These are phyloP conservation scores for Marchantia polymorpha DNA, from an alignment of 225 moss, liverwort and hornwort genomes.

Conservation along the genomic window DNA sequence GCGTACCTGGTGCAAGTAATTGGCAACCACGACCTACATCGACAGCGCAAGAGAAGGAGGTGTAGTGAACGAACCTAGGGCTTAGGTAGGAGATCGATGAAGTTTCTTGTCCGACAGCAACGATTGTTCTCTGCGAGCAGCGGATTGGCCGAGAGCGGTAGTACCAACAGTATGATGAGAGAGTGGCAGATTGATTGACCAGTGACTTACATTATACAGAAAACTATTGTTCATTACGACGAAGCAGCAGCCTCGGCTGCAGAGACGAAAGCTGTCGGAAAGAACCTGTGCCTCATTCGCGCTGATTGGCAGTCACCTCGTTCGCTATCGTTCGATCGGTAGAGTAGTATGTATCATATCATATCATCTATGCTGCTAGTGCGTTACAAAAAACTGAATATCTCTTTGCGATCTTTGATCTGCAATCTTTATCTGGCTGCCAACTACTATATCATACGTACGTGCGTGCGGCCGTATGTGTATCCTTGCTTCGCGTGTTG, in stretches of 20 bases:
- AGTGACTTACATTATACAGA: neutral
- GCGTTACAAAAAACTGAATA: neutral
- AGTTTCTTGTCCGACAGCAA: neutral
- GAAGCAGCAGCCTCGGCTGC: neutral
- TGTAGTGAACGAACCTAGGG: neutral
- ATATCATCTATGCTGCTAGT: neutral
- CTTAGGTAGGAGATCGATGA: neutral
- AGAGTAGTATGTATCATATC: constrained; percentile 5
- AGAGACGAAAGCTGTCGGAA: neutral
- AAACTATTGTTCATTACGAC: neutral
- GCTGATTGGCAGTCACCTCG: neutral
- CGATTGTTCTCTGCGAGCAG: neutral
- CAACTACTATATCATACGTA: neutral
- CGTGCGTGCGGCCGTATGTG: neutral
- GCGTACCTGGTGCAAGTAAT: neutral
- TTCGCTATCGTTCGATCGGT: neutral
- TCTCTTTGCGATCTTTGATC: neutral
- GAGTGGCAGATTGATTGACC: neutral
- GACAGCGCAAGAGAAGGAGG: neutral
- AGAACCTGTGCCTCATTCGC: neutral
- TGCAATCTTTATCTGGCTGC: neutral
- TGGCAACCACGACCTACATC: neutral
- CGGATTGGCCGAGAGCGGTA: neutral
- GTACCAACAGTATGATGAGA: neutral
- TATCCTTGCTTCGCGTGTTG: neutral